Base-by-base conservation (phyloP, 2,329 filamentous ascomycete genomes). In the Xylaria sp. region DNA sequence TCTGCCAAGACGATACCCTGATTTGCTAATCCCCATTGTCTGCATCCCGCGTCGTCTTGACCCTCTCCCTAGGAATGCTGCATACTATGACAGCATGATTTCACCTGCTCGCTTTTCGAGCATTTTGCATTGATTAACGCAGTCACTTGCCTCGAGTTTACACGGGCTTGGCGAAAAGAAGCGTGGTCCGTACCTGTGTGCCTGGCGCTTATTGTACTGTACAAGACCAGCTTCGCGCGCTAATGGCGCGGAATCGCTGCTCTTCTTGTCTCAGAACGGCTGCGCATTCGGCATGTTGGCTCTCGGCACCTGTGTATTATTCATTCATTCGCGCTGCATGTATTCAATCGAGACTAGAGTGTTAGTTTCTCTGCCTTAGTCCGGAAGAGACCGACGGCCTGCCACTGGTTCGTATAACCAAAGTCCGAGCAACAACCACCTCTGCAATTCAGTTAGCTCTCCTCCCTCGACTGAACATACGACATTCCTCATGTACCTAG, bases 71-170 rank as follows among this genome's bases (percentile, higher is more conserved):
- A 63, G 59, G 50, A 51, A 49, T 55, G 51, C 42, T 66, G 62
- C 63, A 65, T 61, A 38, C 29, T 61, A 70, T 70, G 69, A 70
- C 69, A 70, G 47, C 58, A 69, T 70, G 66, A 68, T 66, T 70
- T 60, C 61, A 44, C 58, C 33, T 55, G 42, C 36, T 45, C 45
- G 63, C 68, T n/a, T 65, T 69, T 61, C 66, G 61, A 70, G 61
- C 63, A 59, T 57, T 70, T 62, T 65, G 63, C 69, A 70, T 67
- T 67, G 57, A 67, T 70, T 67, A 67, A 65, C 44, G 36, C 33
- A 58, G 49, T 62, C 66, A 64, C 57, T 62, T 58, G 61, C 53
- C 65, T 66, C 61, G 56, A 61, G 58, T 20, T 31, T 51, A 53
- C 53, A 27, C 47, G 38, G 61, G 22, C 65, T 63, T 65, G 62